Conservation (phyloP, 2,329 filamentous ascomycete genomes). For the Macrophomina tecta region DNA sequence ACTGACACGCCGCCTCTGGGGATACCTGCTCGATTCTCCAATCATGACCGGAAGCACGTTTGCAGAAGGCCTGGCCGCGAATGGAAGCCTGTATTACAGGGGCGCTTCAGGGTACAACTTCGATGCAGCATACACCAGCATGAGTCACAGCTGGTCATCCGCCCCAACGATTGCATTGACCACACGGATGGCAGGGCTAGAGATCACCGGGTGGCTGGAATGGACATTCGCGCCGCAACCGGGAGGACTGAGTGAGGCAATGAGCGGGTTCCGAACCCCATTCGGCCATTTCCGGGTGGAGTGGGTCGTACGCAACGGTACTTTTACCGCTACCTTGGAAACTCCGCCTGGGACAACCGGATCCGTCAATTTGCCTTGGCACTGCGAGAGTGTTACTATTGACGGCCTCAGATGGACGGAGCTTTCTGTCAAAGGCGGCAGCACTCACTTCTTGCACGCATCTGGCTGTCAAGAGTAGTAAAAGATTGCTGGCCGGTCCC, state of each 20-base stretch:
- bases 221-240: constrained; percentile 55
- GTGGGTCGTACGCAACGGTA: constrained; percentile 27
- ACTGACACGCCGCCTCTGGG: constrained; percentile 63
- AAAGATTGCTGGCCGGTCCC: too few relatives aligned
- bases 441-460: too few relatives aligned
- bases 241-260: constrained; percentile 49
- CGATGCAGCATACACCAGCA: constrained; percentile 50
- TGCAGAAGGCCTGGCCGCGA: constrained; percentile 63
- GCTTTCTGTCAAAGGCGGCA: too few relatives aligned
- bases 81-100: constrained; percentile 58
- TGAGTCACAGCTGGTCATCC: constrained; percentile 52
- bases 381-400: neutral
- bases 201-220: constrained; percentile 47
- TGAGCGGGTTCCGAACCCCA: constrained; percentile 54
- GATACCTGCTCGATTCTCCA: constrained; percentile 65
- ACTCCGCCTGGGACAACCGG: neutral
- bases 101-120: constrained; percentile 41
- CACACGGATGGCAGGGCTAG: constrained; percentile 53
- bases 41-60: constrained; percentile 64
- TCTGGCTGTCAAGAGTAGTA: too few relatives aligned
- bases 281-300: constrained; percentile 42
- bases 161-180: constrained; percentile 41
- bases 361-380: constrained; percentile 33
- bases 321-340: neutral
- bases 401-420: neutral